phyloP scores from a whole-genome alignment of 768 basidiomycete species.

The Lactifluus hygrophoroides region DNA sequence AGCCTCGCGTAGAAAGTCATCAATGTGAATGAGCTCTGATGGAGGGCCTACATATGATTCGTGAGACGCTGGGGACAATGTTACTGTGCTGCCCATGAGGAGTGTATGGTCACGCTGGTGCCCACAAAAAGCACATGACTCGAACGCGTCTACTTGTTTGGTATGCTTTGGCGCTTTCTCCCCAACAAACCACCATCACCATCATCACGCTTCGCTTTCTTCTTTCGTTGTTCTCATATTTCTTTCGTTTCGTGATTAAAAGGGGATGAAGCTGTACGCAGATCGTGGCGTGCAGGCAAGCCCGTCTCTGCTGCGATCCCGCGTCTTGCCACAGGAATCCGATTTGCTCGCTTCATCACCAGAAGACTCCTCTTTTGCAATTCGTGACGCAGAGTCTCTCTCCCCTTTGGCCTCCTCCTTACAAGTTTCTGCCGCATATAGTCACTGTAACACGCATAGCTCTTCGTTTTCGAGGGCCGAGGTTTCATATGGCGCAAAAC shows the following conservation, averaged over 20 bases:
- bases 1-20: conserved; percentile 23
- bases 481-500: conserved; percentile 1
- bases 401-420: background rate
- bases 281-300: conserved; percentile 20
- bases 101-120: background rate
- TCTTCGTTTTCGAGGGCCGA: background rate
- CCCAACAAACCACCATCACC: background rate
- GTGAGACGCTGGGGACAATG: conserved; percentile 13
- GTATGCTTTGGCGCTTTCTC: background rate
- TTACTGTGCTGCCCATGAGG: background rate
- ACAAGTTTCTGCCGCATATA: conserved; percentile 19
- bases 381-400: background rate
- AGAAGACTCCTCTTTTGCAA: background rate
- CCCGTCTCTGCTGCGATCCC: background rate
- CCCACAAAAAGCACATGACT: conserved; percentile 4
- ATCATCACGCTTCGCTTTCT: background rate
- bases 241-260: too few relatives aligned
- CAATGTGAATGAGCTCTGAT: conserved; percentile 27
- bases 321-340: background rate
- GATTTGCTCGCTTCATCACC: background rate
- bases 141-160: conserved; percentile 10
- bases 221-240: too few relatives aligned
- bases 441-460: background rate
- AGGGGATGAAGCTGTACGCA: conserved; percentile 8
- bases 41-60: conserved; percentile 22